A percentile compares a stretch with the other conserved stretches of the same genome.
phyloP scores from a whole-genome alignment of 2,329 filamentous ascomycete species.

The Hypoxylon sp. region DNA sequence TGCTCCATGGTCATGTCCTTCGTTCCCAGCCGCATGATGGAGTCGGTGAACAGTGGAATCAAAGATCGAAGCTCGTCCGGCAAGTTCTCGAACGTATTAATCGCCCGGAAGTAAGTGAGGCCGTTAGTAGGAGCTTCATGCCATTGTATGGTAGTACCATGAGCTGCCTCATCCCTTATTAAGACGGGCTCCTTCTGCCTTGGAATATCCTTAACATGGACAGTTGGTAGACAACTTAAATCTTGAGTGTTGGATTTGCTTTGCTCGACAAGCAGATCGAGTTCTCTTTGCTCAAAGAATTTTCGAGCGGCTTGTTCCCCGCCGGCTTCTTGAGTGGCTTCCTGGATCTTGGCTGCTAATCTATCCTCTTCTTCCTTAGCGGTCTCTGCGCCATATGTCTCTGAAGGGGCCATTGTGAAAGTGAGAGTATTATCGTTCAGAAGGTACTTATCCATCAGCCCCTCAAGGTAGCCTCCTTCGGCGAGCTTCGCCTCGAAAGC shows the following conservation, averaged over 20 bases:
- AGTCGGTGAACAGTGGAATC: constrained; percentile 91
- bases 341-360: constrained; percentile 80
- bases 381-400: constrained; percentile 80
- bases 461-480: constrained; percentile 84
- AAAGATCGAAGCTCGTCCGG: constrained; percentile 88
- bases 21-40: constrained; percentile 93
- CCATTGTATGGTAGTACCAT: constrained; percentile 84
- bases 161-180: constrained; percentile 75
- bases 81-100: constrained; percentile 83
- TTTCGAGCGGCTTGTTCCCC: constrained; percentile 79
- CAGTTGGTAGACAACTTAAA: constrained; percentile 87
- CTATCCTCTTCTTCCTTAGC: constrained; percentile 82
- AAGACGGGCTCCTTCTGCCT: constrained; percentile 75
- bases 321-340: constrained; percentile 77
- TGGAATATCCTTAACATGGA: constrained; percentile 91
- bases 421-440: constrained; percentile 88
- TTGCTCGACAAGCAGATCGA: constrained; percentile 85
- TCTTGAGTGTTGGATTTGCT: constrained; percentile 88
- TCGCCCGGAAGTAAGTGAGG: constrained; percentile 92
- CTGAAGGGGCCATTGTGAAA: constrained; percentile 93
- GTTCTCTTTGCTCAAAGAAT: constrained; percentile 82
- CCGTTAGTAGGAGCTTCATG: constrained; percentile 94
- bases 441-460: constrained; percentile 89
- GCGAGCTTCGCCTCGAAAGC: constrained; percentile 85
- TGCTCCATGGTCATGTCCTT: constrained; percentile 91